Evolutionary conservation across 352 stramenopile genomes (phyloP).

Genomic region (Blastocystis sp.): DNA sequence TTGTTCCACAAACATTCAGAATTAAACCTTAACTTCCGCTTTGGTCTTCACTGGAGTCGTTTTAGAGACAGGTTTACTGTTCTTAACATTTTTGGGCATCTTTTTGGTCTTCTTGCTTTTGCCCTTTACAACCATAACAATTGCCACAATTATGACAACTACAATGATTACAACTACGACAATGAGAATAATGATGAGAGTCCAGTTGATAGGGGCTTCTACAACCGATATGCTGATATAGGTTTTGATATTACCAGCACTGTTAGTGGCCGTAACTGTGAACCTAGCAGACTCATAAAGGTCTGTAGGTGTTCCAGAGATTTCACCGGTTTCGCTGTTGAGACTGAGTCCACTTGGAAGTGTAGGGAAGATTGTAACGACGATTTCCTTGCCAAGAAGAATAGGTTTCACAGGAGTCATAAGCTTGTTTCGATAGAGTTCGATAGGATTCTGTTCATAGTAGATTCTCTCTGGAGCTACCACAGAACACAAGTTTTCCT

Average conservation of each 20-base stretch:
- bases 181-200: conserved; percentile 29
- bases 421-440: background rate
- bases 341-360: conserved; percentile 13
- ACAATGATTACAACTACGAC: conserved; percentile 37
- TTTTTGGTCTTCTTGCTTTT: conserved; percentile 40
- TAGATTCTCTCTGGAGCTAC: background rate
- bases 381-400: background rate
- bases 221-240: background rate
- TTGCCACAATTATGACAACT: background rate
- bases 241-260: background rate
- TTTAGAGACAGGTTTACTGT: background rate
- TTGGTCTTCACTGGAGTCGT: background rate
- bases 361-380: background rate
- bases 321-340: background rate
- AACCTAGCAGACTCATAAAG: background rate
- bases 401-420: conserved; percentile 2
- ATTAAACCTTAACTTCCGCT: background rate
- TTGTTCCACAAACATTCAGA: background rate
- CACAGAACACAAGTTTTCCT: background rate
- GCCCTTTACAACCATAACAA: background rate
- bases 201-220: background rate
- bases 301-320: conserved; percentile 4
- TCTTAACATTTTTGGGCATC: background rate
- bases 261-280: conserved; percentile 5
- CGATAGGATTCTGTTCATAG: background rate